Evolutionary conservation across 1,139 yeast species (phyloP).

Genomic region (Geotrichum bryndzae): DNA sequence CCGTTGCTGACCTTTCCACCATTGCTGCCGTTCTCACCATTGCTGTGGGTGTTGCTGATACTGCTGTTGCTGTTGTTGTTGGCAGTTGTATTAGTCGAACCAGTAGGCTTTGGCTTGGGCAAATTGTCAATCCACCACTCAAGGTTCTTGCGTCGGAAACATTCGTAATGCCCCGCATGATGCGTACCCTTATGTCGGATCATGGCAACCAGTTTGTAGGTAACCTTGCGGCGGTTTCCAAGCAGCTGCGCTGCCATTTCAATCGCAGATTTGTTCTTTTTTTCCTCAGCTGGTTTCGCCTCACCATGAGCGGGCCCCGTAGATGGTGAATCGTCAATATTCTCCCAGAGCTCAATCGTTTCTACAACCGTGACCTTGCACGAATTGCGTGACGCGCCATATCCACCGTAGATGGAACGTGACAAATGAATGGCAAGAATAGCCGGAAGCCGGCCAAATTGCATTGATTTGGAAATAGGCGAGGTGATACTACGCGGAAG

Average conservation of each 20-base stretch:
- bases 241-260: slow-evolving; percentile 5
- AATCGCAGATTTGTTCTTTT: slow-evolving; percentile 22
- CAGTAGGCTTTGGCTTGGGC: not conserved
- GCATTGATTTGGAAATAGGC: slow-evolving; percentile 59
- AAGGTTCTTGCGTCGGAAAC: slow-evolving; percentile 33
- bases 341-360: slow-evolving; percentile 40
- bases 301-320: slow-evolving; percentile 35
- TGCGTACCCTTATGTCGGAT: slow-evolving; percentile 87
- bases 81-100: not conserved
- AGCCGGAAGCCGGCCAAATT: slow-evolving; percentile 60
- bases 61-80: not conserved
- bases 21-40: not conserved
- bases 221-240: slow-evolving; percentile 21
- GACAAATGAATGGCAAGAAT: slow-evolving; percentile 73
- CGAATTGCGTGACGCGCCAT: slow-evolving; percentile 64
- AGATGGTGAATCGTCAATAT: slow-evolving; percentile 21
- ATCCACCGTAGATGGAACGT: slow-evolving; percentile 71
- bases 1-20: not conserved
- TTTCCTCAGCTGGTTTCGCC: slow-evolving; percentile 23
- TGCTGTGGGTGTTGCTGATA: not conserved
- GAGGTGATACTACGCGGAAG: slow-evolving; percentile 48
- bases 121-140: slow-evolving; percentile 25
- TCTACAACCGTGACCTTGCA: slow-evolving; percentile 69
- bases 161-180: slow-evolving; percentile 69
- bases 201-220: slow-evolving; percentile 60